phyloP scores from a whole-genome alignment of 345 rosid genomes.

The Populus davidiana region DNA sequence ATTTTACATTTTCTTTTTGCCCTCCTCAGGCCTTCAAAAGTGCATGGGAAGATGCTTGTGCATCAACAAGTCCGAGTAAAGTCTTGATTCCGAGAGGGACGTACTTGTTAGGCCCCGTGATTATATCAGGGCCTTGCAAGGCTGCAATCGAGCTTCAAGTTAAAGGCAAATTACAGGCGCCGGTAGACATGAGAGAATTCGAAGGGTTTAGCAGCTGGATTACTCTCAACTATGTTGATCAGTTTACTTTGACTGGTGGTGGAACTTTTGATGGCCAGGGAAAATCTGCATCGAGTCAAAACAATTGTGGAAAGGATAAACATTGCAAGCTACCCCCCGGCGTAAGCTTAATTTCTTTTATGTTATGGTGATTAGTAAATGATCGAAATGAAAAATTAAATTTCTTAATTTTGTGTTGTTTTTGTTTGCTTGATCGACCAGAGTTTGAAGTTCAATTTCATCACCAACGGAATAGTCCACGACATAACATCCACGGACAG shows the following conservation, averaged over 20 bases:
- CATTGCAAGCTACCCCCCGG: neutral
- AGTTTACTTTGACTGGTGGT: constrained; percentile 10
- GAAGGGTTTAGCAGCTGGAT: constrained; percentile 29
- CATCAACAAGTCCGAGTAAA: constrained; percentile 18
- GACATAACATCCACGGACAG: neutral
- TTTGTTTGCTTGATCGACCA: neutral
- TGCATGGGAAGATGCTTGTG: constrained; percentile 41
- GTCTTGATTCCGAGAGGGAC: constrained; percentile 39
- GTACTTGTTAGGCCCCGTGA: constrained; percentile 28
- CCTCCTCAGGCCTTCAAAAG: constrained; percentile 29
- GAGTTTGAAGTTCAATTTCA: neutral
- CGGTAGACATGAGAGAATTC: neutral
- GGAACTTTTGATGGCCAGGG: constrained; percentile 5
- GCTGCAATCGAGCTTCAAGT: constrained; percentile 29
- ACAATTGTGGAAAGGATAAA: neutral
- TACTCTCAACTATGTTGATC: constrained; percentile 18
- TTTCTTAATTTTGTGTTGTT: neutral
- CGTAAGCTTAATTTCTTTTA: neutral
- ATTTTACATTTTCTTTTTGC: neutral
- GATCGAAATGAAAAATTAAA: neutral
- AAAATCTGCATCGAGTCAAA: neutral
- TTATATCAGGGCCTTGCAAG: constrained; percentile 48
- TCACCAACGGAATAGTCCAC: neutral
- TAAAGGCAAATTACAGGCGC: constrained; percentile 43
- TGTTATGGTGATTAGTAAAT: neutral